phyloP scores from a whole-genome alignment of 2,329 filamentous ascomycete species.

The Penicillium sp. region DNA sequence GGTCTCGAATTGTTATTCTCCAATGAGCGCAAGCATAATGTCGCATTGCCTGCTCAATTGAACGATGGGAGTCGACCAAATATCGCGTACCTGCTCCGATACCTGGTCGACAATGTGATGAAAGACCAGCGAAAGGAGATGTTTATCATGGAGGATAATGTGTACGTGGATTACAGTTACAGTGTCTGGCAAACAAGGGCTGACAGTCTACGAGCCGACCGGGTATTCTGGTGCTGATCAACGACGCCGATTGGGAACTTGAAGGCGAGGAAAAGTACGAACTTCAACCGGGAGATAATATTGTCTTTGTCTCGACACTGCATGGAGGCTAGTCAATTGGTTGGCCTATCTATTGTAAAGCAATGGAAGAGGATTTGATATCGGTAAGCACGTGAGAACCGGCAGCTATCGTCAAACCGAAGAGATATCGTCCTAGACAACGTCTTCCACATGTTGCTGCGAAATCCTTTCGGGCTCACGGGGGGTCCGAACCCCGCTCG shows the following conservation, averaged over 20 bases:
- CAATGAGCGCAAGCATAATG: constrained; percentile 66
- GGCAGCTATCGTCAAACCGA: background rate
- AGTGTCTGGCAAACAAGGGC: background rate
- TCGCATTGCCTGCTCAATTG: constrained; percentile 62
- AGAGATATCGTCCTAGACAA: constrained; percentile 29
- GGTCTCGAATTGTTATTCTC: constrained; percentile 93
- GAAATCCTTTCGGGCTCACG: constrained; percentile 43
- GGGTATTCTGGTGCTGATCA: constrained; percentile 92
- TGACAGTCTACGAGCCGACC: constrained; percentile 63
- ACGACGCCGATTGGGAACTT: constrained; percentile 97
- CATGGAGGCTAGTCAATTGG: constrained; percentile 68
- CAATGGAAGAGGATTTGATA: background rate
- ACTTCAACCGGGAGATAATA: constrained; percentile 73
- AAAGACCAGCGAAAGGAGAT: constrained; percentile 78
- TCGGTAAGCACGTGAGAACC: background rate
- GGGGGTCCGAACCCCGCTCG: constrained; percentile 32
- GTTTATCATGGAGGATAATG: constrained; percentile 78
- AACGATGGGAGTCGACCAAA: constrained; percentile 58
- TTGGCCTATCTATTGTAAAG: background rate
- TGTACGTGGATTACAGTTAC: constrained; percentile 57
- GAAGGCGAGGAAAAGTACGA: constrained; percentile 91
- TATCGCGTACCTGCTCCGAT: constrained; percentile 68
- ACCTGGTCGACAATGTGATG: constrained; percentile 79
- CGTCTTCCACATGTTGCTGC: constrained; percentile 44
- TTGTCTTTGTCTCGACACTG: constrained; percentile 92